Base-by-base conservation (phyloP, 441 rosid species). In the Adansonia gregorii region DNA sequence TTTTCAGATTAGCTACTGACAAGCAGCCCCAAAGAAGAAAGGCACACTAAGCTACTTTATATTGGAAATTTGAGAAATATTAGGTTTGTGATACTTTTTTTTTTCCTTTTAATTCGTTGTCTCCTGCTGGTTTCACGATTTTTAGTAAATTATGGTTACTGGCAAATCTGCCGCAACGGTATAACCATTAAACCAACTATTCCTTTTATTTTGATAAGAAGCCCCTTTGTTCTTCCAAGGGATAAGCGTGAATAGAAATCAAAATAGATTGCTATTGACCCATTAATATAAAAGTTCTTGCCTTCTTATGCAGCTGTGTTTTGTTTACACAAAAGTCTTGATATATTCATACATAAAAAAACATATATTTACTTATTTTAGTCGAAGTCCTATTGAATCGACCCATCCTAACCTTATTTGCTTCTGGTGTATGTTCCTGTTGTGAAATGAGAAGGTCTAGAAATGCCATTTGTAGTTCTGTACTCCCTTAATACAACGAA, bases 11-110 rank as follows among this genome's bases (percentile, higher is more conserved):
- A 82, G 94, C 95, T 8, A 87, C 90, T 65, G 94, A 93, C 77
- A 94, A 88, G 81, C 93, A 88, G 73, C 89, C 95, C 10, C 91
- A 83, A 84, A 89, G 98, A 82, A 90, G 95, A 46, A 94, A 94
- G 80, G 84, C 92, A 35, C 94, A 93, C 78, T 93, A 81, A 89
- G 67, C 72, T 75, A 24, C n/a, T 6, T 15, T 78, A 41, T 2
- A 61, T 66, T 66, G 74, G 27, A 51, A 31, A 52, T 9, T 52
- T 71, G 27, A n/a, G 22, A 71, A 31, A 11, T 19, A 61, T 65
- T 65, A 67, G 80, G 72, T 81, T 58, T 11, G 71, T 54, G 67
- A 14, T 43, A 54, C n/a, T 8, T 4, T 8, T 31, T n/a, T 35
- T 35, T 0, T 2, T 64, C 7, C 7, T 5, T 51, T 15, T 27